Evolutionary conservation across 345 rosid genomes (phyloP).

Genomic region (Eucalyptus cladocalyx): DNA sequence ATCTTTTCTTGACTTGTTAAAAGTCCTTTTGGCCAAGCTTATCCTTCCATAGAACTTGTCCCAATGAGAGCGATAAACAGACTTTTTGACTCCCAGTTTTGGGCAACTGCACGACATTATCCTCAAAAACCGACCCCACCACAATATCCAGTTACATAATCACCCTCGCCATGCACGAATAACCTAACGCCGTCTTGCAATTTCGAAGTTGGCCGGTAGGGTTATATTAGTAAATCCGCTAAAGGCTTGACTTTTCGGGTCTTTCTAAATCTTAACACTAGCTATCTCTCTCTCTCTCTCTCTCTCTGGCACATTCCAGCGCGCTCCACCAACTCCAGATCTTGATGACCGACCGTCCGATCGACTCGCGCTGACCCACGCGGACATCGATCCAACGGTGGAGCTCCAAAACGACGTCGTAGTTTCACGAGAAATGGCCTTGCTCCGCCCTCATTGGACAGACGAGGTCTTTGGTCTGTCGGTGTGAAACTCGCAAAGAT

Average conservation of each 20-base stretch:
- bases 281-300: no score
- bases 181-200: not conserved
- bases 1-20: not conserved
- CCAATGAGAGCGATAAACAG: not conserved
- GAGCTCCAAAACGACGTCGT: not conserved
- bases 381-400: not conserved
- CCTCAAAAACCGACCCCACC: not conserved
- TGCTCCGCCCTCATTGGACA: not conserved
- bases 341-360: not conserved
- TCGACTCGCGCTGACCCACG: not conserved
- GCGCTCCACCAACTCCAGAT: not conserved
- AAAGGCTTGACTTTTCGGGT: not conserved
- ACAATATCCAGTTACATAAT: no score
- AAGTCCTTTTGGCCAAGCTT: not conserved
- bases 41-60: not conserved
- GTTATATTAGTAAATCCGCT: not conserved
- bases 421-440: fast-evolving
- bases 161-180: no score
- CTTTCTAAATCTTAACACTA: not conserved
- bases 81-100: not conserved
- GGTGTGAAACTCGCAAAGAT: not conserved
- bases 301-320: not conserved
- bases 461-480: not conserved
- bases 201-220: not conserved
- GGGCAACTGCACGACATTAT: no score